A percentile compares a stretch with the other conserved stretches of the same genome.
Conservation (phyloP, 139 green algal genomes). For the Bryopsis sp. region DNA sequence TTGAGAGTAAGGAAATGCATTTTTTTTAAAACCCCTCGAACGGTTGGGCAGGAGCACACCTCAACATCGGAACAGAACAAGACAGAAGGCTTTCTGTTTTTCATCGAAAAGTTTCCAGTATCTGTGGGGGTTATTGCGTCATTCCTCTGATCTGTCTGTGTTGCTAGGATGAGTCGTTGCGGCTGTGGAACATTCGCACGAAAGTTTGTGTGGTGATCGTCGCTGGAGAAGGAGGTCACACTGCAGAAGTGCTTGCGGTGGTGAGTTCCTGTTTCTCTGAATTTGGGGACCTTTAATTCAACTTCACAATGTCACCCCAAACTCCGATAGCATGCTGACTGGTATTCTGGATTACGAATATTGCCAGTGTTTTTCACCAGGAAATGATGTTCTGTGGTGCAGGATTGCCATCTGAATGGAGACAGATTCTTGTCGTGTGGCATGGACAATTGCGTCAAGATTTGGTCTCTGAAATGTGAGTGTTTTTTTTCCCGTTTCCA, state of each 20-base stretch:
- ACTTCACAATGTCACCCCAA: too few relatives aligned
- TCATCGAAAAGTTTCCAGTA: neutral
- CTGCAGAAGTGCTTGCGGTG: constrained; percentile 62
- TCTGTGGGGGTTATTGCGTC: neutral
- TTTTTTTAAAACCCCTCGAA: too few relatives aligned
- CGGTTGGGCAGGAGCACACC: too few relatives aligned
- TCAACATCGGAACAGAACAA: too few relatives aligned
- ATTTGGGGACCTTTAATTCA: too few relatives aligned
- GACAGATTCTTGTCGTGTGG: constrained; percentile 46
- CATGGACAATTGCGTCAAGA: constrained; percentile 69
- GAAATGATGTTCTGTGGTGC: neutral
- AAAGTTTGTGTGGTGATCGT: constrained; percentile 49
- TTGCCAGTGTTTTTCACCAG: too few relatives aligned
- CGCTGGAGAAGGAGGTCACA: constrained; percentile 48
- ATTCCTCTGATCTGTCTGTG: neutral
- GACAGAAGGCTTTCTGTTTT: too few relatives aligned
- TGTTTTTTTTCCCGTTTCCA: too few relatives aligned
- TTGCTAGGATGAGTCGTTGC: constrained; percentile 23
- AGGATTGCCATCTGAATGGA: constrained; percentile 18
- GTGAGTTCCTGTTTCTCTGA: too few relatives aligned
- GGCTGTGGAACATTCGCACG: constrained; percentile 48
- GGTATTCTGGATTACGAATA: too few relatives aligned
- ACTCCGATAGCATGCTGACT: too few relatives aligned
- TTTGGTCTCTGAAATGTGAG: constrained; percentile 49
- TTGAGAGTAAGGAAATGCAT: too few relatives aligned